Evolutionary conservation across 108 stramenopile species (phyloP), one percentile per base, ranked within the genome.

Genomic region (Skeletonema menzelii): DNA sequence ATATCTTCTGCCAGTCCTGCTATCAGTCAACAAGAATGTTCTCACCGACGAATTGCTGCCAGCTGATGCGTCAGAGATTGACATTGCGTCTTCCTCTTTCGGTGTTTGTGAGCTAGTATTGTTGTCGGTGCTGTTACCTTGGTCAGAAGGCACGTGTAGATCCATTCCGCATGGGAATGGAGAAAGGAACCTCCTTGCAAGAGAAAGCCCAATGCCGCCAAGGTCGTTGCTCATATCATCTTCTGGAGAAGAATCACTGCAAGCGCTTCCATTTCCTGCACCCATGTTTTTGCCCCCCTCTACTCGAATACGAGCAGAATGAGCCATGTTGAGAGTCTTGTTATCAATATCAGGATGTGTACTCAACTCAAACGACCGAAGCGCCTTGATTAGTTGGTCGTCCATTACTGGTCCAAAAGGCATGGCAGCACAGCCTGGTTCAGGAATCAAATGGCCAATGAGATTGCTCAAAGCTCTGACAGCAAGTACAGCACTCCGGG

Each of bases 321-420:
- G 77, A 17, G 93, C 93, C 63, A 94, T 77, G 13, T 75, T 53
- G 53, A 82, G 71, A 35, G 90, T 90, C 28, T 82, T 76, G 20
- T 85, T 82, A 30, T 71, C 72, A 53, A 92, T 69, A n/a, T 89
- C 88, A 7, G 79, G 73, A 49, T 92, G 84, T 4, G 64, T 62
- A 30, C 77, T 79, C 10, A 55, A 42, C 67, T 91, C 94, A 72
- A 92, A 92, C 17, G 88, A 82, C 26, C 76, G 79, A 42, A 94
- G 77, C 0, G 94, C 94, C 13, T 77, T 90, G 26, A 95, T 68
- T 11, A 95, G 71, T 56, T 90, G 70, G 22, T 89, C 87, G 75
- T 95, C 94, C 91, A 95, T 92, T 14, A 80, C 77, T 10, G 80
- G 80, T 27, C 87, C 94, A 70, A 89, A 91, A 6, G 94, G 94